A percentile compares a stretch with the other conserved stretches of the same genome.
Conservation (phyloP, 768 basidiomycete genomes). For the Naganishia antarctica region DNA sequence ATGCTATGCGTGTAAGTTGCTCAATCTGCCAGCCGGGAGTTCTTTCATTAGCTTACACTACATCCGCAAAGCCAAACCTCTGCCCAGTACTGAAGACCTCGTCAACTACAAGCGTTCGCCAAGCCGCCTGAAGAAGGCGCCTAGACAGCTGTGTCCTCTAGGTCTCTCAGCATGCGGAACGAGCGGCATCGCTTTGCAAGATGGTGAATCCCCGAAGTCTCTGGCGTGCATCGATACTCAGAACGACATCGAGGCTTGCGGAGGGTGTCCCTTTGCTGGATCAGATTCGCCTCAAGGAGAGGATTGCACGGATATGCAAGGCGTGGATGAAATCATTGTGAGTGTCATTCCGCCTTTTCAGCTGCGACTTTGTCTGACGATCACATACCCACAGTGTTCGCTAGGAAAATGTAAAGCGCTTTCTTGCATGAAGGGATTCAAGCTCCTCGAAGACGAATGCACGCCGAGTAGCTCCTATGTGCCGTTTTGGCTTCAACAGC, state of each 20-base stretch:
- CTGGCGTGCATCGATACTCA: not conserved
- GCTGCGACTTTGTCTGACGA: not conserved
- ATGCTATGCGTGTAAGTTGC: not conserved
- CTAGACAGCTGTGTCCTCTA: not conserved
- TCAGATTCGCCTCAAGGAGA: not conserved
- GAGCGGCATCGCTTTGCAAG: not conserved
- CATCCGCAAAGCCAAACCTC: no score
- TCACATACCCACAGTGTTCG: not conserved
- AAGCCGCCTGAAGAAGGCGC: not conserved
- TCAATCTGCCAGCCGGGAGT: no score
- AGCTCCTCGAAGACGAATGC: not conserved
- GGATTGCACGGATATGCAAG: slow-evolving; percentile 12
- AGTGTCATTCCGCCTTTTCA: not conserved
- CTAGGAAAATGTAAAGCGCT: not conserved
- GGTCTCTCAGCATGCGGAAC: not conserved
- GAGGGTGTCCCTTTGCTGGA: not conserved
- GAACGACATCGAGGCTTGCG: slow-evolving; percentile 2
- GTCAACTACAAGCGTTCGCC: not conserved
- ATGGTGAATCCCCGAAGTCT: not conserved
- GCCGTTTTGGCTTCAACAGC: not conserved
- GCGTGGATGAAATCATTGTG: not conserved
- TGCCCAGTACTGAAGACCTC: not conserved
- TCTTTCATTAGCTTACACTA: no score
- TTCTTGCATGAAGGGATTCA: slow-evolving; percentile 12
- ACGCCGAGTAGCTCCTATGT: not conserved